A percentile compares a stretch with the other conserved stretches of the same genome.
Evolutionary conservation across 371 early-diverging fungal genomes (phyloP).

Genomic region (Mortierella sp.): DNA sequence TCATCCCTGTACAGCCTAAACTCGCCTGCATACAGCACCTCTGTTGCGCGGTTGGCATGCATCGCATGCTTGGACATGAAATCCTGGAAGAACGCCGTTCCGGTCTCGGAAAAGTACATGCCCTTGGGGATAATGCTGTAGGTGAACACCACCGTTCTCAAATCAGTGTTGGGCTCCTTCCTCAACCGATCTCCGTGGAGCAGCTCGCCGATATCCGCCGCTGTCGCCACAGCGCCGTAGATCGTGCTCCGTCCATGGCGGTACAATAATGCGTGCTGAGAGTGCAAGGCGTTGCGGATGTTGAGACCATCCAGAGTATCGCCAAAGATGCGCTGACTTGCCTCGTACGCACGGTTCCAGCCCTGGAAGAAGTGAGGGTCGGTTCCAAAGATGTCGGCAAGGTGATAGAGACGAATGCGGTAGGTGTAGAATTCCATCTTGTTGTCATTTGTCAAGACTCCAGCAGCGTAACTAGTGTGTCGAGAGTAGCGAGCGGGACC

Average conservation of each 20-base stretch:
- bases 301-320: constrained; percentile 40
- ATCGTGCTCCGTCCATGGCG: constrained; percentile 39
- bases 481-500: constrained; percentile 53
- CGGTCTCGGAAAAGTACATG: constrained; percentile 55
- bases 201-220: constrained; percentile 26
- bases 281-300: constrained; percentile 48
- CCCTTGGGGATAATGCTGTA: constrained; percentile 50
- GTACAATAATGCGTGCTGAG: constrained; percentile 53
- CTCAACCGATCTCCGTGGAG: constrained; percentile 40
- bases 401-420: constrained; percentile 45
- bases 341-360: constrained; percentile 48
- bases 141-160: constrained; percentile 41
- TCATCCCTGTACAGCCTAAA: constrained; percentile 41
- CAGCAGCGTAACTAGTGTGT: constrained; percentile 58
- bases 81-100: constrained; percentile 53
- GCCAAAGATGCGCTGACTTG: constrained; percentile 45
- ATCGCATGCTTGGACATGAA: constrained; percentile 59
- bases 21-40: constrained; percentile 49
- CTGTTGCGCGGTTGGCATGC: constrained; percentile 50
- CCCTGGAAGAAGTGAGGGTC: constrained; percentile 32
- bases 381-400: constrained; percentile 43
- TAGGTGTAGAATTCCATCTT: constrained; percentile 52
- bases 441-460: constrained; percentile 42
- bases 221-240: constrained; percentile 29
- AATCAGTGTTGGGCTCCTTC: constrained; percentile 22